Conservation (phyloP, 805 yeast species). For the Sungouiella thailandica region DNA sequence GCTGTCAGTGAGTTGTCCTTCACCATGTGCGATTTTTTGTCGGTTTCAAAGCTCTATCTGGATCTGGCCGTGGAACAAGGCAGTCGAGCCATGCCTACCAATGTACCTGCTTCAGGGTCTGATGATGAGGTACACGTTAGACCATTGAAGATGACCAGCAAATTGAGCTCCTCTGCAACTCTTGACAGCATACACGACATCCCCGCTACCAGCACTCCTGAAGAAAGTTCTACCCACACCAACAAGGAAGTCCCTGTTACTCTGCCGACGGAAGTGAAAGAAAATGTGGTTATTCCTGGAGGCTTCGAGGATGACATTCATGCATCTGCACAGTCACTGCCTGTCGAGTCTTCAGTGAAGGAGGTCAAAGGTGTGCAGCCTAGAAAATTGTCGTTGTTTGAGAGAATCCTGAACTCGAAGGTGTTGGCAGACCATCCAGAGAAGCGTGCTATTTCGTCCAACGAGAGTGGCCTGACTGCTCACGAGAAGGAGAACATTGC, state of each 20-base stretch:
- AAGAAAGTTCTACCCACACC: too few species aligned
- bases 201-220: not conserved
- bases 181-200: not conserved
- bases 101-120: too few species aligned
- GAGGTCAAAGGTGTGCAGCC: not conserved
- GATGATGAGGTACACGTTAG: conserved; percentile 43
- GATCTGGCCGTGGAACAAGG: too few species aligned
- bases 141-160: conserved; percentile 66
- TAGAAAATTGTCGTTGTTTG: conserved; percentile 1
- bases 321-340: not conserved
- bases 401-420: conserved; percentile 1
- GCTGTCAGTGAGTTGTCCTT: conserved; percentile 72
- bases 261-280: too few species aligned
- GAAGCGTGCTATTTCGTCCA: not conserved
- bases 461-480: not conserved
- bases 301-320: too few species aligned
- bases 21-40: conserved; percentile 56
- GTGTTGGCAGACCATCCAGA: not conserved
- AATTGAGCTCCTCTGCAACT: conserved; percentile 23
- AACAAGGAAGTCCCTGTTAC: too few species aligned
- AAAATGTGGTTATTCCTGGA: too few species aligned
- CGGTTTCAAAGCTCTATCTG: conserved; percentile 38
- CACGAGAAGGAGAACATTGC: conserved; percentile 13
- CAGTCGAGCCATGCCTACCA: too few species aligned
- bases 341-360: not conserved